Conservation (phyloP, 495 filamentous ascomycete species). For the Aspergillus carlsbadensis region DNA sequence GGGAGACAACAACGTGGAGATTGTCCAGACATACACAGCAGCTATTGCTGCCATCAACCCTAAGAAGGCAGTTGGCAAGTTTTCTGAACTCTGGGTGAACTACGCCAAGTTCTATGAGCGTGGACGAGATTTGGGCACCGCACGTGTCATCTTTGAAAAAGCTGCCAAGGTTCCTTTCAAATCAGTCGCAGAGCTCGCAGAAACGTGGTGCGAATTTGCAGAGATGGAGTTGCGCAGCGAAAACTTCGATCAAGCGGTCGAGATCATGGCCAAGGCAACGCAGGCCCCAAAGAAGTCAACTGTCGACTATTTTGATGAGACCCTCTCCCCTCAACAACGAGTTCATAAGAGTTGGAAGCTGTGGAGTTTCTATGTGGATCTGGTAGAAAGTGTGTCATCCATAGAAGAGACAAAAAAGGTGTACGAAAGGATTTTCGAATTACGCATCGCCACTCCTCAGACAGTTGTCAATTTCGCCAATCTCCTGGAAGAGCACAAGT, state of each 20-base stretch:
- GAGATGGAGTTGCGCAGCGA: constrained; percentile 96
- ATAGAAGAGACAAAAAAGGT: constrained; percentile 91
- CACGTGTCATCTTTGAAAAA: constrained; percentile 93
- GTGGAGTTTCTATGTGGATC: constrained; percentile 99
- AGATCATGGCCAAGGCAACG: constrained; percentile 95
- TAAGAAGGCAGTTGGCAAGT: constrained; percentile 91
- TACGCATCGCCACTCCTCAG: constrained; percentile 95
- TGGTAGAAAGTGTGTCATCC: constrained; percentile 90
- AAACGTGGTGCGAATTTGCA: constrained; percentile 98
- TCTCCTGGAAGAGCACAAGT: constrained; percentile 90
- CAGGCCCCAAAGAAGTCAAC: constrained; percentile 92
- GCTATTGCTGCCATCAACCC: constrained; percentile 91
- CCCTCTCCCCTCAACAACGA: constrained; percentile 87
- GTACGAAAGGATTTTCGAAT: constrained; percentile 97
- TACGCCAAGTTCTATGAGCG: constrained; percentile 98
- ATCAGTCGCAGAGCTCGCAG: constrained; percentile 89
- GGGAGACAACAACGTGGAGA: constrained; percentile 88
- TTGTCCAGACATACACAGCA: constrained; percentile 92
- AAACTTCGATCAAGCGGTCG: constrained; percentile 91
- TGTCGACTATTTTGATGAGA: constrained; percentile 98
- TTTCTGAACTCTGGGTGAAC: constrained; percentile 94
- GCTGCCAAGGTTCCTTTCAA: constrained; percentile 97
- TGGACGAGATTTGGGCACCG: constrained; percentile 80
- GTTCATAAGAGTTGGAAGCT: constrained; percentile 99
- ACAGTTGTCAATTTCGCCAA: constrained; percentile 99